Base-by-base conservation (phyloP, 116 monocot species). In the Papilionanthe hybrid region DNA sequence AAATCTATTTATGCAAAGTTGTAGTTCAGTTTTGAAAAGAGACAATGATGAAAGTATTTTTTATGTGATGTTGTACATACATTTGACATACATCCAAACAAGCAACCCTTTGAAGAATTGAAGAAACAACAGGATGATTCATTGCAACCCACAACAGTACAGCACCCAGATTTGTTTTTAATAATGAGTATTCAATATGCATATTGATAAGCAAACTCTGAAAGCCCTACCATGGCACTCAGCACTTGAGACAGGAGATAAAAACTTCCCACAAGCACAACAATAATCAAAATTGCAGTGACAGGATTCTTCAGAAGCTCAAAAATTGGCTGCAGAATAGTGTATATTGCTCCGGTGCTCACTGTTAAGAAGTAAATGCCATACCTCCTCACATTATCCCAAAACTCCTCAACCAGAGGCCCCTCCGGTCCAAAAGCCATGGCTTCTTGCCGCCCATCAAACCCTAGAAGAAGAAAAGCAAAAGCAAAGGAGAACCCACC, bases 331-430 rank as follows among this genome's bases (percentile, higher is more conserved):
- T 86, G 74, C 3, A 86, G 12, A 22, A 94, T 43, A 13, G 90
- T 80, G 83, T 88, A 90, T 49, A 85, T 43, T 25, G 80, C 88
- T 29, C 94, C 90, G 2, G 94, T 89, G 84, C 92, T 94, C 29
- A 94, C 94, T 22, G 94, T 94, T 55, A 94, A 42, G 10, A 60
- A 29, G 77, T 90, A 94, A 32, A 94, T 79, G 27, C 80, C 92
- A 77, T 94, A 94, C 78, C 92, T 83, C 84, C 92, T 85, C 86
- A 94, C 78, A 81, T 94, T 94, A 66, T 94, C 92, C 94, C 94
- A 94, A 75, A 94, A 94, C 79, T 94, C 94, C 84, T 91, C 92
- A 72, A 88, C 80, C 82, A 94, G 58, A 6, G 94, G 94, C 15
- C 94, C 94, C 60, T 92, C 90, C 25, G 94, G 92, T 10, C 92